Base-by-base conservation (phyloP, 441 rosid species). In the Macaranga tanarius region DNA sequence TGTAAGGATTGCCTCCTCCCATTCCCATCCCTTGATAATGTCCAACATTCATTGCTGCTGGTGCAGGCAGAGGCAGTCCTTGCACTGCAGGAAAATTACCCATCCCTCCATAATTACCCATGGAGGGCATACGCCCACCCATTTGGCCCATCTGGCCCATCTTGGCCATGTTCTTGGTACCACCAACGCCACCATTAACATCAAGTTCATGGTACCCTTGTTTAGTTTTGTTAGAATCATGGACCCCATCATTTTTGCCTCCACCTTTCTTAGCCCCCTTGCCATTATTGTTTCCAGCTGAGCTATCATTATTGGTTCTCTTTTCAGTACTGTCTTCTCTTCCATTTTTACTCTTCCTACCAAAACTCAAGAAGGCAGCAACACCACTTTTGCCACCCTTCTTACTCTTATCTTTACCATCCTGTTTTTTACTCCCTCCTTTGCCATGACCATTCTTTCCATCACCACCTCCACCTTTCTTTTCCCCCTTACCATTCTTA, bases 61-160 rank as follows among this genome's bases (percentile, higher is more conserved):
- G 87, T 28, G 82, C 79, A 3, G 97, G 96, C 2, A 90, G 83
- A 3, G 97, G 96, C 2, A 90, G 83, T 26, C 97, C 97, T 76
- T 84, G 99, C 59, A 91, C 93, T 0, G 95, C 86, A 6, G 90
- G 84, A 12, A 84, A 74, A 42, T 81, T 45, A 2, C 85, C 81
- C 87, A 83, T 84, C 40, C 81, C 86, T 3, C 83, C 84, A 44
- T 74, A 70, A 42, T 65, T 71, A 1, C 77, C 75, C 72, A 73
- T 67, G 61, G 84, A 67, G 5, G 22, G 56, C 56, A 52, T 69
- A 0, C 50, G 6, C 82, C 85, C 87, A 65, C 77, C 75, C 75
- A 75, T 69, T 0, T 55, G 80, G 4, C 82, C 85, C 87, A 65
- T 80, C 85, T 70, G 75, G 17, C 89, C 87, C 47, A 87, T 88